Base-by-base conservation (phyloP, 345 rosid species). In the Aegle marmelos region DNA sequence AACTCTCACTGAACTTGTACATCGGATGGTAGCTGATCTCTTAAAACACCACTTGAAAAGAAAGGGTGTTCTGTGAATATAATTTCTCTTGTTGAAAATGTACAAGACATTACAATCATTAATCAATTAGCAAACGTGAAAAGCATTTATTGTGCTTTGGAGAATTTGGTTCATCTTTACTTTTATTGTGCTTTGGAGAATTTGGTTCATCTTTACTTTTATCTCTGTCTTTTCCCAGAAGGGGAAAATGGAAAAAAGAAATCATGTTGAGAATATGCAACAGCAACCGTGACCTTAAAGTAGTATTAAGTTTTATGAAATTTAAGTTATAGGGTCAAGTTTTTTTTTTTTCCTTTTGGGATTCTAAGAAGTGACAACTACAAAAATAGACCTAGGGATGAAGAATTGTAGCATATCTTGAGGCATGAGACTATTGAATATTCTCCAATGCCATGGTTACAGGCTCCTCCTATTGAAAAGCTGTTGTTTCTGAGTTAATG, bases 11-110 rank as follows among this genome's bases (percentile, higher is more conserved):
- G 2, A 64, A 45, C 70, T 74, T 78, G 79, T 84, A 79, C 70
- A 78, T 65, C 77, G 79, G 71, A 71, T 27, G 19, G 24, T 54
- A 54, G 30, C 83, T 76, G 65, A 67, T 80, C 33, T 82, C 68
- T 63, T 60, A 31, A 67, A 62, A 63, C 33, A 37, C 83, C 83
- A 41, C 4, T 50, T 6, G 30, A 53, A 72, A 7, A 21, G 54
- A 22, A 41, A 27, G 19, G 72, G 27, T 5, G 73, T 68, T 36
- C 28, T 79, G 56, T 77, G 77, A 78, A 79, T 79, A 50, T 70
- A 75, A 30, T 64, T 61, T 56, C 67, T 60, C 36, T 5, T 11
- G 68, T 67, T 57, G 50, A 45, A 74, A 63, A 11, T 57, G 75
- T 72, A 21, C n/a, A 24, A n/a, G 53, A 65, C 64, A 66, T 53